Evolutionary conservation across 148 eudicot species (phyloP).

Genomic region (Hydrangea macrophylla): DNA sequence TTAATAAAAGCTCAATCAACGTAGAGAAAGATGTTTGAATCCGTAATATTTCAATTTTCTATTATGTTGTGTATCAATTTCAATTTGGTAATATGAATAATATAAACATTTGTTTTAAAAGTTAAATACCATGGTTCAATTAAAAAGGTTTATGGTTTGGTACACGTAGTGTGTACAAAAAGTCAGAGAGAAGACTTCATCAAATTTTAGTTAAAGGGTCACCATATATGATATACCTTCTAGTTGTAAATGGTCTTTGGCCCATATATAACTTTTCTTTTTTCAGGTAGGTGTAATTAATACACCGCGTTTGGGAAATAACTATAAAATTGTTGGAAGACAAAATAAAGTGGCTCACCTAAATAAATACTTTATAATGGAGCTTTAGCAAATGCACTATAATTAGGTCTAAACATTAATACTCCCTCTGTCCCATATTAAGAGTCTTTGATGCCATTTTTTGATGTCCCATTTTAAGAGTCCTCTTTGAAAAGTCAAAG

Average conservation of each 20-base stretch:
- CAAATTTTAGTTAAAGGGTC: not conserved
- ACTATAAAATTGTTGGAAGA: not conserved
- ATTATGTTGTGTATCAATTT: not conserved
- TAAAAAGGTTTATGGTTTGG: not conserved
- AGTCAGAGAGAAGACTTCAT: not conserved
- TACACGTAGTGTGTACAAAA: not conserved
- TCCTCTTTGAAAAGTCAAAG: too few species aligned
- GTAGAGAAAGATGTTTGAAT: not conserved
- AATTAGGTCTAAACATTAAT: not conserved
- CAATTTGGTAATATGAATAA: not conserved
- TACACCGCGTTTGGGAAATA: not conserved
- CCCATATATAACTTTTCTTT: not conserved
- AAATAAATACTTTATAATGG: not conserved
- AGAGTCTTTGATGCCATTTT: too few species aligned
- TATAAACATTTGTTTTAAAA: not conserved
- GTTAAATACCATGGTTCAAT: not conserved
- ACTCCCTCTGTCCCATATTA: too few species aligned
- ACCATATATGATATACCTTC: too few species aligned
- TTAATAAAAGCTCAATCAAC: not conserved
- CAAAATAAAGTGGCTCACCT: constrained; percentile 15
- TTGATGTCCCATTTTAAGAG: too few species aligned
- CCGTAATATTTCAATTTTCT: not conserved
- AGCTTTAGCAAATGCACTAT: constrained; percentile 10
- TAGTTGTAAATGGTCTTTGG: not conserved
- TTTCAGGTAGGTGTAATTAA: not conserved